Base-by-base conservation (phyloP, 2,329 filamentous ascomycete species). In the Ophiostoma piceae region DNA sequence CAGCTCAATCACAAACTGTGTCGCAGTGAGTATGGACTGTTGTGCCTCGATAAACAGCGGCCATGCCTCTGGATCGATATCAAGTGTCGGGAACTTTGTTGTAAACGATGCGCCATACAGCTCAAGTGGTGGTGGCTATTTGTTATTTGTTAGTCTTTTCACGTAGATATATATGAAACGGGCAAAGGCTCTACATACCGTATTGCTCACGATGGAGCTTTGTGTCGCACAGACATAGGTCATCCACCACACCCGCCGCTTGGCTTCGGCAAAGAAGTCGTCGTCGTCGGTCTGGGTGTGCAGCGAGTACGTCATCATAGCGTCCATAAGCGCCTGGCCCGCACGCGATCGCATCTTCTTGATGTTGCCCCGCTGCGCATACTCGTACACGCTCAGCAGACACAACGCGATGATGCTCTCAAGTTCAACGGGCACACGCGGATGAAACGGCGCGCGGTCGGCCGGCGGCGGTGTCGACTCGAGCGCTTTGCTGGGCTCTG, bases 241-340 rank as follows among this genome's bases (percentile, higher is more conserved):
- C 81, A 84, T 84, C 83, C 83, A 85, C 83, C 83, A 85, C 6
- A 80, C 78, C 39, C 83, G 78, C 39, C 82, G 77, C 73, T 79
- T 80, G 14, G 81, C 81, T 73, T 85, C 83, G 0, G 80, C 76
- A 71, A 78, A 83, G 39, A 78, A 83, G 54, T 76, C 75, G 60
- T 81, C 79, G 43, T 81, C 78, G 5, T 78, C 76, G 5, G 74
- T 76, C 66, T 76, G 78, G 7, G 75, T 76, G 74, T 85, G 83
- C 1, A 85, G 76, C 6, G 77, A 79, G 32, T 82, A 73, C 41
- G 78, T 79, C 77, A 84, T 82, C 78, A 84, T 82, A 8, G 83
- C 83, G 19, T 79, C 74, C 71, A 82, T 77, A 51, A 85, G 73
- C 2, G 83, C 83, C 70, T 83, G 80, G 0, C 81, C 82, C 0